Evolutionary conservation across 257 asterid species (phyloP), one percentile per base, ranked within the genome.

Genomic region (Nicotiana benthamiana): DNA sequence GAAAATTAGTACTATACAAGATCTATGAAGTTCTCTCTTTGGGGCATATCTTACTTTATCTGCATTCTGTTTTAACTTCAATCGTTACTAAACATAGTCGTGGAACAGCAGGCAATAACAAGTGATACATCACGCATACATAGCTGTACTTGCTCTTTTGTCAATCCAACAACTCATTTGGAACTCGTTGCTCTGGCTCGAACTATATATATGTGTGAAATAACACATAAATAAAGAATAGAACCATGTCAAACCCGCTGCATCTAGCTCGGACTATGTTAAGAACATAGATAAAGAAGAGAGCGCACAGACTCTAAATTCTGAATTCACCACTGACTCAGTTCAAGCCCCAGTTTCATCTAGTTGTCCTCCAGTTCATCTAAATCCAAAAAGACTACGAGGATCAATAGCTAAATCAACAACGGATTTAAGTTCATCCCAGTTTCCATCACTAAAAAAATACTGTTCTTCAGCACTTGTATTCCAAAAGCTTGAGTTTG

Each of bases 351-450:
- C 4, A 24, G 46, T 62, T 1, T 24, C 43, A 51, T 2, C 6
- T 6, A 0, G 6, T 3, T 18, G 18, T 51, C 18, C 8, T 72
- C 60, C 22, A 46, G 4, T 20, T 48, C 24, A 48, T 48, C 51
- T 74, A 24, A 74, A 74, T 74, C 78, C 61, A 74, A 74, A 48
- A 16, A 48, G 78, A 74, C 61, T 48, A 24, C 2, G 43, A 48
- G 81, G 75, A 76, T 80, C 63, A 56, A 51, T 18, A 4, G 80
- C 79, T 34, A 78, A 66, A 34, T 80, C 86, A 56, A 83, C 81
- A 3, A 83, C 82, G 0, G 84, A 80, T 70, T 79, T 75, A 3
- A 80, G 79, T 46, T 83, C 86, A 75, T 75, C 84, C 84, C 84
- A 83, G 34, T 43, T 54, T n/a, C 79, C 80, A 24, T 52, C 79